phyloP scores from a whole-genome alignment of 176 grass and related monocot species.

The barley (Hordeum vulgare) region MorexV3_pseudomolecules_assembly NC_058518.1:469516277-469516776 shows the following conservation, averaged over 20 bases:
- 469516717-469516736: slow-evolving; percentile 24
- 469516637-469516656: slow-evolving; percentile 56
- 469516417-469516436: neutral
- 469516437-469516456: neutral
- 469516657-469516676: slow-evolving; percentile 70
- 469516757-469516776: neutral
- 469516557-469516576: slow-evolving; percentile 72
- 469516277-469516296: slow-evolving; percentile 75
- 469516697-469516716: slow-evolving; percentile 60
- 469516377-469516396: slow-evolving; percentile 91
- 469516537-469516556: slow-evolving; percentile 75
- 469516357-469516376: slow-evolving; percentile 66
- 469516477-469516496: slow-evolving; percentile 36
- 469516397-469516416: slow-evolving; percentile 54
- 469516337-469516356: slow-evolving; percentile 73
- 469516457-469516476: neutral
- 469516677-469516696: slow-evolving; percentile 55
- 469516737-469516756: neutral
- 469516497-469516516: slow-evolving; percentile 63
- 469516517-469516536: slow-evolving; percentile 70
- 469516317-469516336: slow-evolving; percentile 91
- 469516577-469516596: slow-evolving; percentile 67
- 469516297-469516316: slow-evolving; percentile 90
- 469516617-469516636: slow-evolving; percentile 60
- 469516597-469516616: slow-evolving; percentile 90